A percentile compares a stretch with the other conserved stretches of the same genome.
phyloP scores from a whole-genome alignment of 306 rosid species.

The barrel medic (Medicago truncatula) region DNA sequence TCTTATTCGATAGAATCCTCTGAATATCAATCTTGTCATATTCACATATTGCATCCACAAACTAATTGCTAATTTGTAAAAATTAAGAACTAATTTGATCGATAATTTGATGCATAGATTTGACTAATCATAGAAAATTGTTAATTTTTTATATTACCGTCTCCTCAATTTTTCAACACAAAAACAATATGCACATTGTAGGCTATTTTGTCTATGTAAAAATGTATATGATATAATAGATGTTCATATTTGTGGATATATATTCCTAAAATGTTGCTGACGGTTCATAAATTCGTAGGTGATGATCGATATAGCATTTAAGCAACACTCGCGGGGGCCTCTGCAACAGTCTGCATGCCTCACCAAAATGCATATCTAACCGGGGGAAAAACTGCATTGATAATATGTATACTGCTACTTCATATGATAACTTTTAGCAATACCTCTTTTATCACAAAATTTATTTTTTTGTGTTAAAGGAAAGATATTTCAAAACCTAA shows the following conservation, averaged over 20 bases:
- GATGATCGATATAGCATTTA: conserved; percentile 42
- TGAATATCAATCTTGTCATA: conserved; percentile 47
- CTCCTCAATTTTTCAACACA: neutral
- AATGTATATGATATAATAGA: neutral
- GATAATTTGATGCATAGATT: neutral
- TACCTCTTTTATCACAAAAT: conserved; percentile 41
- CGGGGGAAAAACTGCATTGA: conserved; percentile 29
- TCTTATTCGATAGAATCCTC: conserved; percentile 11
- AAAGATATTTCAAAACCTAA: conserved; percentile 21
- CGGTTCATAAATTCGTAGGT: conserved; percentile 38
- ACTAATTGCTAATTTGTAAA: neutral
- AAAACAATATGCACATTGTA: neutral
- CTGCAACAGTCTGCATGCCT: conserved; percentile 34
- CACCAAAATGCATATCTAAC: conserved; percentile 26
- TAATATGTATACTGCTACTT: neutral
- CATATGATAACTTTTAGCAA: conserved; percentile 11
- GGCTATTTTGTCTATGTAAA: neutral
- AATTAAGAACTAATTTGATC: neutral
- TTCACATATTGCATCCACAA: conserved; percentile 22
- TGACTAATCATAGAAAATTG: neutral
- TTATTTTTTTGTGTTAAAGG: conserved; percentile 32
- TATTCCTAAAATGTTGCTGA: neutral
- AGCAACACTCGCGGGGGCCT: conserved; percentile 18
- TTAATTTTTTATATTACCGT: no score
- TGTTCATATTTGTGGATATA: neutral